Base-by-base conservation (phyloP, 176 grass and related monocot genomes). In the Eremochloa ophiuroides region DNA sequence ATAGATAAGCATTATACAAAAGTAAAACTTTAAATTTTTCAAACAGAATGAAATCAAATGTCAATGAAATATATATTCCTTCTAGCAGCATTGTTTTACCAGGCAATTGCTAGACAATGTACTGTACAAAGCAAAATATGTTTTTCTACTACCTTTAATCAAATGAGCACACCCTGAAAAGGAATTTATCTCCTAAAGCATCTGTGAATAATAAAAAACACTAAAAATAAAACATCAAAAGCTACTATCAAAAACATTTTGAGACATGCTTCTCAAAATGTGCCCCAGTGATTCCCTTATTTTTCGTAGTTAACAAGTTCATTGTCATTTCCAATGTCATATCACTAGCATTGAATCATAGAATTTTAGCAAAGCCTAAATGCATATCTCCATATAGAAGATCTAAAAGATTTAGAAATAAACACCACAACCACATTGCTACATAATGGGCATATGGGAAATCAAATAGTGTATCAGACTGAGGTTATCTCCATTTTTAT, bases 1-100 rank as follows among this genome's bases (percentile, higher is more conserved):
- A 70, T 67, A 76, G 71, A 73, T 51, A 61, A 80, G 13, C 50
- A 94, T 59, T 18, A 48, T 48, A 70, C 18, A 47, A 34, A 63
- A 26, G 20, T 28, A 86, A 62, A 77, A 58, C 17, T 59, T 13
- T 44, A 69, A 25, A 72, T n/a, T 18, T 62, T 76, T 41, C 11
- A 62, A 78, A 69, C 13, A 47, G 16, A 68, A 70, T 41, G 10
- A 18, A 39, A 35, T 59, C n/a, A 34, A 59, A 59, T 11, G 2
- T 28, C 27, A 75, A 59, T 40, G 50, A 10, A 39, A 40, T 17
- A 60, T 12, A 29, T 6, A 43, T 41, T 77, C 34, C 56, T 61
- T 40, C 1, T 27, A 62, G 4, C 26, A 40, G 9, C 8, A 5
- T 62, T 62, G 16, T 41, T 61, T 29, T 22, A 77, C 18, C n/a